phyloP scores from a whole-genome alignment of 202 grass and related monocot genomes.

The Bolboschoenoplectus hybrid region DNA sequence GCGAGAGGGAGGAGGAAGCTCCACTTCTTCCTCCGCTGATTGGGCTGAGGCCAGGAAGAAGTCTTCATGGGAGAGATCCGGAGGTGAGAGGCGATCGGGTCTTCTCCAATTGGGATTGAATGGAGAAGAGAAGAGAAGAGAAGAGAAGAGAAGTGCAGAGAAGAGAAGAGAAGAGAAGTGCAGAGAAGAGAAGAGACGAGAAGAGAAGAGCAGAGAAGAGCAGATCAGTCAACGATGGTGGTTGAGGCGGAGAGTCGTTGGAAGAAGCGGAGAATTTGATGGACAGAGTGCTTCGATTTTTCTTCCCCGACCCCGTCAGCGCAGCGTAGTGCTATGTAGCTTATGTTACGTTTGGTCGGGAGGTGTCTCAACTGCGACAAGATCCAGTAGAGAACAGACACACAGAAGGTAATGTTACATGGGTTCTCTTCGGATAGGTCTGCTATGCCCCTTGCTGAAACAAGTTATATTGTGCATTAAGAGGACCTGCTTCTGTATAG shows the following conservation, averaged over 20 bases:
- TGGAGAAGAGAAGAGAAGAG: background rate
- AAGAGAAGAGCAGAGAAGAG: background rate
- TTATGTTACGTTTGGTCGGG: conserved; percentile 5
- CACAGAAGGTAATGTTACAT: background rate
- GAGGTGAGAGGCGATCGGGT: background rate
- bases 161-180: background rate
- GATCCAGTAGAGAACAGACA: background rate
- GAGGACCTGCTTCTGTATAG: background rate
- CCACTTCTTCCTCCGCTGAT: conserved; percentile 56
- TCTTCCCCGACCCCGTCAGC: background rate
- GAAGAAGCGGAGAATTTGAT: background rate
- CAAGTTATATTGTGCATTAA: background rate
- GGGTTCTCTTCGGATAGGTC: background rate
- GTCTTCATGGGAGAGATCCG: conserved; percentile 46
- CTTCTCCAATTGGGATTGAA: conserved; percentile 2
- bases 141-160: background rate
- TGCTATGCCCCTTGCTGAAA: background rate
- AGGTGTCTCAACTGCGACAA: conserved; percentile 1
- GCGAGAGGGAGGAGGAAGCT: conserved; percentile 57
- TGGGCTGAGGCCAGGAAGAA: conserved; percentile 37
- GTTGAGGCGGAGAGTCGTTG: conserved; percentile 12
- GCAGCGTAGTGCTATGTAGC: background rate
- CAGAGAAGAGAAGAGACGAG: background rate
- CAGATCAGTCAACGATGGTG: background rate
- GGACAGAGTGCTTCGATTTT: background rate